phyloP scores from a whole-genome alignment of 129 eudicot species.

The Oenanthe sinensis region DNA sequence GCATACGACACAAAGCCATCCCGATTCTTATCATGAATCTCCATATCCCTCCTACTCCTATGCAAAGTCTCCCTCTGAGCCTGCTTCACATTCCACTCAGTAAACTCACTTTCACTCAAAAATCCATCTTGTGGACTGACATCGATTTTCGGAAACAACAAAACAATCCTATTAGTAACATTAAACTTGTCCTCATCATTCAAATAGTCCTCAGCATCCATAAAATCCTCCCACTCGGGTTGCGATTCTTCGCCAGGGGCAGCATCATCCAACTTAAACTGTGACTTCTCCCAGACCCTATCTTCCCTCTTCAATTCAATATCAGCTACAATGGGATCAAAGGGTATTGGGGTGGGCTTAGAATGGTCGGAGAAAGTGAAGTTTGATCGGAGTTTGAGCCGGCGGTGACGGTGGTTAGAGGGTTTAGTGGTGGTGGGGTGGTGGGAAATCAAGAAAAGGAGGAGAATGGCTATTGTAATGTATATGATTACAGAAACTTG shows the following conservation, averaged over 20 bases:
- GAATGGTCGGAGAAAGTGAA: conserved; percentile 33
- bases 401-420: conserved; percentile 61
- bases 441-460: conserved; percentile 64
- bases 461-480: conserved; percentile 51
- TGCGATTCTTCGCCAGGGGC: conserved; percentile 41
- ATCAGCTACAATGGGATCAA: conserved; percentile 86
- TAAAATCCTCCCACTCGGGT: conserved; percentile 96
- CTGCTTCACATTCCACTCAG: conserved; percentile 70
- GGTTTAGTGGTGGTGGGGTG: conserved; percentile 33
- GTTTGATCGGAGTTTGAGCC: conserved; percentile 80
- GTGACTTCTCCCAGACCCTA: conserved; percentile 55
- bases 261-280: conserved; percentile 24
- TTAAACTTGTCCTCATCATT: conserved; percentile 95
- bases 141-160: conserved; percentile 80
- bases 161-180: conserved; percentile 51
- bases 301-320: conserved; percentile 80
- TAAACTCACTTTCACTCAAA: conserved; percentile 56
- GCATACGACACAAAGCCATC: conserved; percentile 65
- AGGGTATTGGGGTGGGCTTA: conserved; percentile 40
- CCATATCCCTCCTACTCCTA: conserved; percentile 81
- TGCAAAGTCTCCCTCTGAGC: conserved; percentile 66
- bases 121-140: conserved; percentile 64
- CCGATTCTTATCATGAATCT: conserved; percentile 75
- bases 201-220: conserved; percentile 82
- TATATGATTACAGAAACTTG: conserved; percentile 63